Evolutionary conservation across 106 monocot genomes (phyloP).

Genomic region (Dioscorea dumetorum): DNA sequence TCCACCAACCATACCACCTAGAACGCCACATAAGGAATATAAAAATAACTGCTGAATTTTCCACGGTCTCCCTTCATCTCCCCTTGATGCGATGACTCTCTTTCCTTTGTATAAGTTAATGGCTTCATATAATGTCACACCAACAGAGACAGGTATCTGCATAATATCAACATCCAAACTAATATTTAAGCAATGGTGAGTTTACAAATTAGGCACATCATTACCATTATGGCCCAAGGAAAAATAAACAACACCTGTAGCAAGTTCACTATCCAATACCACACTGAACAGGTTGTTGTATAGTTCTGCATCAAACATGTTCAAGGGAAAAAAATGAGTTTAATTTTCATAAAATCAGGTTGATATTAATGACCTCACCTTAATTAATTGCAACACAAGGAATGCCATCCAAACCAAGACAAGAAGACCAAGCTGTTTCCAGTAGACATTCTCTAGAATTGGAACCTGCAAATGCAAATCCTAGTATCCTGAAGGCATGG

Average conservation of each 20-base stretch:
- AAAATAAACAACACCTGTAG: slow-evolving; percentile 37
- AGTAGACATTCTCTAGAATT: slow-evolving; percentile 47
- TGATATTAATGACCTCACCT: slow-evolving; percentile 19
- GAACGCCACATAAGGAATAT: slow-evolving; percentile 37
- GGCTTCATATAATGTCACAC: slow-evolving; percentile 64
- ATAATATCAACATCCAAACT: neutral
- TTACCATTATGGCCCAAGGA: neutral
- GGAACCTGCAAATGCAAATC: slow-evolving; percentile 23
- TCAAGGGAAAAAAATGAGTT: slow-evolving; percentile 7
- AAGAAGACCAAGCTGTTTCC: slow-evolving; percentile 81
- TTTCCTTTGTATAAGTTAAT: slow-evolving; percentile 58
- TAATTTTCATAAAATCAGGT: too few species aligned
- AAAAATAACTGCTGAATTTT: slow-evolving; percentile 40
- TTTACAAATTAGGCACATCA: neutral
- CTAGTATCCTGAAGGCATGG: neutral
- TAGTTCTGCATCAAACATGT: slow-evolving; percentile 34
- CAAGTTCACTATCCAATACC: slow-evolving; percentile 63
- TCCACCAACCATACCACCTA: slow-evolving; percentile 62
- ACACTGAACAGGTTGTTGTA: slow-evolving; percentile 42
- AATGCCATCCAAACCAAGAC: slow-evolving; percentile 69
- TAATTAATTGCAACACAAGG: slow-evolving; percentile 48
- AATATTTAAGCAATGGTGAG: too few species aligned
- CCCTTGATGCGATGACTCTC: slow-evolving; percentile 60
- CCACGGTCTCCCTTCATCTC: slow-evolving; percentile 33
- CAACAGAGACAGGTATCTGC: slow-evolving; percentile 74